Conservation (phyloP, 2,329 filamentous ascomycete genomes). For the Sporothrix sp. region DNA sequence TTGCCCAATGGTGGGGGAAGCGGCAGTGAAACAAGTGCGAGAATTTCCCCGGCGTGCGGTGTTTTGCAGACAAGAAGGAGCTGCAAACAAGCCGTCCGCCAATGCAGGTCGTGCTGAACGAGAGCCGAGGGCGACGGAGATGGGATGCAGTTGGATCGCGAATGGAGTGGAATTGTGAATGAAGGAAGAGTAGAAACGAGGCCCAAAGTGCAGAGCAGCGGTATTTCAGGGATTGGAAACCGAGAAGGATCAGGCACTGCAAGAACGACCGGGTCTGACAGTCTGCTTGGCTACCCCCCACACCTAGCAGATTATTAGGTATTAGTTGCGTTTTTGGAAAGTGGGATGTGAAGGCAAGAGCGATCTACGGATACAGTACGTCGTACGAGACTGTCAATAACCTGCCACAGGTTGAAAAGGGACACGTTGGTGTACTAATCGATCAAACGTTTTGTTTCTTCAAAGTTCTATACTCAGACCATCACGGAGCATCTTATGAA, state of each 20-base stretch:
- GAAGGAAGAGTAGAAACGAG: neutral
- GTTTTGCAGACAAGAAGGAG: neutral
- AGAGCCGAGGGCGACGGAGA: neutral
- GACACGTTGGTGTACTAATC: too few relatives aligned
- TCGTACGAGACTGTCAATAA: too few relatives aligned
- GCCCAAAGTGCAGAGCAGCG: neutral
- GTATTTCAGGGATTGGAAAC: neutral
- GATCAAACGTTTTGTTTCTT: too few relatives aligned
- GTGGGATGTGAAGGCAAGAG: too few relatives aligned
- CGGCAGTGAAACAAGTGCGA: slow-evolving; percentile 12
- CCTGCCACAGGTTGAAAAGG: too few relatives aligned
- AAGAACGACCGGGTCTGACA: neutral
- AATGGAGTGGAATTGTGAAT: neutral
- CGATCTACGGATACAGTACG: too few relatives aligned
- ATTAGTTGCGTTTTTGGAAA: too few relatives aligned
- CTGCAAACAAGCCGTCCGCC: neutral
- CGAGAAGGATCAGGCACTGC: neutral
- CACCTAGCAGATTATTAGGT: neutral
- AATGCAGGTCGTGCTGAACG: neutral
- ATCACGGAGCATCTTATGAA: neutral
- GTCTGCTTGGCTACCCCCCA: neutral
- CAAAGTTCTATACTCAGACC: too few relatives aligned
- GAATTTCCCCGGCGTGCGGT: slow-evolving; percentile 14
- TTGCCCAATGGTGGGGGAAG: neutral
- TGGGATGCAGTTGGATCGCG: neutral